A percentile compares a stretch with the other conserved stretches of the same genome.
Evolutionary conservation across 2,329 filamentous ascomycete species (phyloP).

Genomic region (Emergomyces orientalis): DNA sequence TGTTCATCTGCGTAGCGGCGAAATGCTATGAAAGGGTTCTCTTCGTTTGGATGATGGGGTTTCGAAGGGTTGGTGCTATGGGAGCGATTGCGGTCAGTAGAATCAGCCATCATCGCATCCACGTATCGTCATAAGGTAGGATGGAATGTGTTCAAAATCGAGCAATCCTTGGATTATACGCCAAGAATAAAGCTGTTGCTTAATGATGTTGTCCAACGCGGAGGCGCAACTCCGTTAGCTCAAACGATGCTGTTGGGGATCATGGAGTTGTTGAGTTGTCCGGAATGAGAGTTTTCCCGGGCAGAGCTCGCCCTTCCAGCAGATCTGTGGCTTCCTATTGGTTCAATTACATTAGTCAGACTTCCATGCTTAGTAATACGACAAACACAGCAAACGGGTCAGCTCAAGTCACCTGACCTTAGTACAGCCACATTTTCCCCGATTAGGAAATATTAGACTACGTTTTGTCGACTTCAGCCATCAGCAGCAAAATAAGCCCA

Average conservation of each 20-base stretch:
- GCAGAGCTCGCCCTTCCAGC: background rate
- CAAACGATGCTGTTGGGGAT: background rate
- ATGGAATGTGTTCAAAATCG: background rate
- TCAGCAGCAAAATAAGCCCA: background rate
- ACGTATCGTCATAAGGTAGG: background rate
- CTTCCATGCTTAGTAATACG: background rate
- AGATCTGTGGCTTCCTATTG: background rate
- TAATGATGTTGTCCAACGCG: background rate
- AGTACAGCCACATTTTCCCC: background rate
- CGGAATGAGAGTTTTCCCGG: background rate
- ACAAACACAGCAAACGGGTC: background rate
- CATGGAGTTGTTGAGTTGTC: background rate
- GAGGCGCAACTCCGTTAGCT: background rate
- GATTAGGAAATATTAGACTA: slow-evolving; percentile 6
- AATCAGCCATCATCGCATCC: slow-evolving; percentile 4
- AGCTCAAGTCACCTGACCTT: background rate
- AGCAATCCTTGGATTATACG: background rate
- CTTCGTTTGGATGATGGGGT: slow-evolving; percentile 16
- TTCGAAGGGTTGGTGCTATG: background rate
- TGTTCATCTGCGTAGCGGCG: slow-evolving; percentile 53
- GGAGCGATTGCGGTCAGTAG: background rate
- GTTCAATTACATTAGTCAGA: background rate
- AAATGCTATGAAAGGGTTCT: slow-evolving; percentile 52
- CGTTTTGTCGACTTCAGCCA: background rate
- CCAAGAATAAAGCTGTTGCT: background rate